These are phyloP conservation scores for Tetrapyrgos nigripes DNA, from an alignment of 1,284 basidiomycete species.

Conservation along the genomic window DNA sequence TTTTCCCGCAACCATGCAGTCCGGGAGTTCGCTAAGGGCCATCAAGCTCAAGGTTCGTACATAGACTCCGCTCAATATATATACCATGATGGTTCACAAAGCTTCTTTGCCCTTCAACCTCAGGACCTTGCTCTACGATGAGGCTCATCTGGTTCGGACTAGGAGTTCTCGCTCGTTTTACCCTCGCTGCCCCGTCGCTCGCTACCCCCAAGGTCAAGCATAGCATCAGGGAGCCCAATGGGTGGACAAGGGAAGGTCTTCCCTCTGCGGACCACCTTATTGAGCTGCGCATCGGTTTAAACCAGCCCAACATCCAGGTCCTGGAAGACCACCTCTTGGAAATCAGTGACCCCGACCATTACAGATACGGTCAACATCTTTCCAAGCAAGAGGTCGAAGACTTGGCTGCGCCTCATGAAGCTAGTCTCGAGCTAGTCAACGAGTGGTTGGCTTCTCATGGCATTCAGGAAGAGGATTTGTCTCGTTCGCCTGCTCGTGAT, in stretches of 20 bases:
- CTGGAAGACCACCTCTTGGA: slow-evolving; percentile 60
- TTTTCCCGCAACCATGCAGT: no score
- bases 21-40: no score
- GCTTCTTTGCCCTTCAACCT: no score
- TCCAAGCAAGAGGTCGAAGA: slow-evolving; percentile 53
- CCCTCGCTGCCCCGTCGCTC: slow-evolving; percentile 4
- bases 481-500: slow-evolving; percentile 46
- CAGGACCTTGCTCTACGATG: not conserved
- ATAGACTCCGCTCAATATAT: no score
- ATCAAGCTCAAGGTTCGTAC: no score
- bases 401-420: slow-evolving; percentile 50
- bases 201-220: slow-evolving; percentile 7
- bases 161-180: not conserved
- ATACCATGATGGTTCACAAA: no score
- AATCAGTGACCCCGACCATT: slow-evolving; percentile 56
- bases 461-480: slow-evolving; percentile 34
- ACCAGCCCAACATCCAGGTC: slow-evolving; percentile 54
- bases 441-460: slow-evolving; percentile 54
- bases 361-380: slow-evolving; percentile 51
- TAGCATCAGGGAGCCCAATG: slow-evolving; percentile 37
- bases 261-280: slow-evolving; percentile 50
- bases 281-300: slow-evolving; percentile 57
- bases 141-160: not conserved
- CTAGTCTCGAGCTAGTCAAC: slow-evolving; percentile 47
- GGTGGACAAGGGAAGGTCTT: slow-evolving; percentile 45